phyloP scores from a whole-genome alignment of 305 asterid genomes.

The Ilex paraguariensis region DNA sequence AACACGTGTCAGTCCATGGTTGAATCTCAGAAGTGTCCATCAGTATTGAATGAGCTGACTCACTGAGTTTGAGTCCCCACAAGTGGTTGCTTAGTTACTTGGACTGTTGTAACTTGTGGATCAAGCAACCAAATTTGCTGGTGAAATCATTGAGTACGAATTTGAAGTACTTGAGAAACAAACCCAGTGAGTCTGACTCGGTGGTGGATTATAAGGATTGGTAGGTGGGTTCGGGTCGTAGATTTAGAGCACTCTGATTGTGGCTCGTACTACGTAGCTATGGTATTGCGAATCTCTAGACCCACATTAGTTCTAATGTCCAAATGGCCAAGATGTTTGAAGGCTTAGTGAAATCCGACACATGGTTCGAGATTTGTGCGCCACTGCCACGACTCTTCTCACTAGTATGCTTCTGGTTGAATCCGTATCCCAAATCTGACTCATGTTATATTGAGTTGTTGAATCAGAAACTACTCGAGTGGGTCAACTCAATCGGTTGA shows the following conservation, averaged over 20 bases:
- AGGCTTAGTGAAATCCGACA: slow-evolving; percentile 16
- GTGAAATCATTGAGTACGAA: slow-evolving; percentile 21
- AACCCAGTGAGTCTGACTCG: slow-evolving; percentile 10
- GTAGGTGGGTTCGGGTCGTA: slow-evolving; percentile 28
- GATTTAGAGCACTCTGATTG: slow-evolving; percentile 25
- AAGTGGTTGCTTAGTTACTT: slow-evolving; percentile 27
- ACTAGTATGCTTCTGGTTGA: slow-evolving; percentile 18
- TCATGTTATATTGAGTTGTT: neutral
- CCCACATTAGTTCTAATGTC: slow-evolving; percentile 25
- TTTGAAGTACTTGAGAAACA: slow-evolving; percentile 24
- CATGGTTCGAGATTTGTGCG: slow-evolving; percentile 14
- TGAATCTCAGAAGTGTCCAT: no score
- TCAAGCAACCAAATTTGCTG: slow-evolving; percentile 14
- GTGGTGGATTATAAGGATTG: slow-evolving; percentile 31
- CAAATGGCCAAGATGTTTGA: slow-evolving; percentile 25
- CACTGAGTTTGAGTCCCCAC: slow-evolving; percentile 28
- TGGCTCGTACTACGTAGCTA: slow-evolving; percentile 26
- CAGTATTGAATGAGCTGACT: slow-evolving; percentile 23
- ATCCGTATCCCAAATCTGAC: slow-evolving; percentile 10
- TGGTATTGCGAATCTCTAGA: slow-evolving; percentile 21
- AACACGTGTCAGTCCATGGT: no score
- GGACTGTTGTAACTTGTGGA: slow-evolving; percentile 32
- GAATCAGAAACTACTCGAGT: slow-evolving; percentile 23
- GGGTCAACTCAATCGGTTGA: slow-evolving; percentile 22
- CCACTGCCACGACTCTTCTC: slow-evolving; percentile 21